Evolutionary conservation across 495 filamentous ascomycete species (phyloP).

Genomic region (Penicillium atrosanguineum): DNA sequence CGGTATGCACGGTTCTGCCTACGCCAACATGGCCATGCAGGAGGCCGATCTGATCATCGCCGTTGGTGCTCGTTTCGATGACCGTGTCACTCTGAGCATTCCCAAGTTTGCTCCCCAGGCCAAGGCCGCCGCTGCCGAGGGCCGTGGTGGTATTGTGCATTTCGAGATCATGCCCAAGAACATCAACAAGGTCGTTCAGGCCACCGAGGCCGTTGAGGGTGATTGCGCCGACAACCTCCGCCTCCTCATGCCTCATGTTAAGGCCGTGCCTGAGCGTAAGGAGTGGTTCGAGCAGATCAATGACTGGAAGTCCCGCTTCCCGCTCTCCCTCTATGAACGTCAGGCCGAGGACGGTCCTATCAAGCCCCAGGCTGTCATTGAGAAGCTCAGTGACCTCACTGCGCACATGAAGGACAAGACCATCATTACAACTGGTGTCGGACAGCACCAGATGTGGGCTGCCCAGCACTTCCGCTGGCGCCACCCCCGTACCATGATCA

Average conservation of each 20-base stretch:
- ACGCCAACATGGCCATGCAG: slow-evolving; percentile 65
- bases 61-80: slow-evolving; percentile 63
- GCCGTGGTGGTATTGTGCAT: slow-evolving; percentile 60
- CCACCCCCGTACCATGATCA: slow-evolving; percentile 84
- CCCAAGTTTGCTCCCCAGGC: slow-evolving; percentile 58
- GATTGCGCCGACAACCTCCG: slow-evolving; percentile 65
- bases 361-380: slow-evolving; percentile 87
- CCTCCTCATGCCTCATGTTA: slow-evolving; percentile 66
- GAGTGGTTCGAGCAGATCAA: slow-evolving; percentile 89
- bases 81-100: slow-evolving; percentile 56
- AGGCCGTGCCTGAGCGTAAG: slow-evolving; percentile 59
- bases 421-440: slow-evolving; percentile 88
- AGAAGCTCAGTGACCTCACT: slow-evolving; percentile 76
- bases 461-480: slow-evolving; percentile 95
- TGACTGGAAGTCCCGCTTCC: slow-evolving; percentile 84
- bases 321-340: slow-evolving; percentile 70
- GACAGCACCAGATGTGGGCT: slow-evolving; percentile 98
- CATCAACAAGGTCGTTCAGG: slow-evolving; percentile 64
- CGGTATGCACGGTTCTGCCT: slow-evolving; percentile 64
- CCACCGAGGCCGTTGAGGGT: slow-evolving; percentile 60
- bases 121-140: slow-evolving; percentile 53
- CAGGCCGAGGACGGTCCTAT: slow-evolving; percentile 68
- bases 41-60: slow-evolving; percentile 63
- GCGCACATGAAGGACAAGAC: slow-evolving; percentile 72
- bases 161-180: slow-evolving; percentile 67